These are phyloP conservation scores for Carex littledalei DNA, from an alignment of 176 grass and related monocot species.

Conservation along the genomic window DNA sequence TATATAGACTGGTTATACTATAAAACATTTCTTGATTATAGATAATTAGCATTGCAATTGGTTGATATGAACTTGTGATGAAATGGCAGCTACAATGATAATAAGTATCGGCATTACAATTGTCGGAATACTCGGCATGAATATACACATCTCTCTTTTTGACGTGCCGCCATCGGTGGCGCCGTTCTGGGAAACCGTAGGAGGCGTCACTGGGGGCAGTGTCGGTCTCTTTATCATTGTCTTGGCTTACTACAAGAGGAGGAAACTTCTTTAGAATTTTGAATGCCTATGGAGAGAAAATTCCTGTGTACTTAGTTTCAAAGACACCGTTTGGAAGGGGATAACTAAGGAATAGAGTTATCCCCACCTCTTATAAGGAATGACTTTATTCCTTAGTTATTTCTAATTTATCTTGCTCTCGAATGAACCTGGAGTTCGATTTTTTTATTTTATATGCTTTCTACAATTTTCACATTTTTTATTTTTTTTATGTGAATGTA, in stretches of 20 bases:
- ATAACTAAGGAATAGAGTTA: too few relatives aligned
- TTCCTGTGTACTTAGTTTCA: background rate
- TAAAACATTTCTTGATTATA: too few relatives aligned
- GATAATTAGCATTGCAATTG: background rate
- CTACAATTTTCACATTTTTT: too few relatives aligned
- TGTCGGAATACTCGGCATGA: constrained; percentile 45
- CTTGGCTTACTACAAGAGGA: constrained; percentile 41
- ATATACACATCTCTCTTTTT: constrained; percentile 46
- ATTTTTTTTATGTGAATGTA: background rate
- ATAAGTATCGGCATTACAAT: constrained; percentile 30
- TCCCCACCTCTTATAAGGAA: too few relatives aligned
- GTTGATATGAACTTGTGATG: background rate
- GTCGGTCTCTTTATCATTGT: constrained; percentile 35
- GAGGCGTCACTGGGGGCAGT: constrained; percentile 30
- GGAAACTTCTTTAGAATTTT: constrained; percentile 31
- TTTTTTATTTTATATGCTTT: too few relatives aligned
- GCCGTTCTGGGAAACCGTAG: constrained; percentile 32
- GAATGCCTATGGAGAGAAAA: background rate
- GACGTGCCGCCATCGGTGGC: background rate
- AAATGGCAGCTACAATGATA: constrained; percentile 34
- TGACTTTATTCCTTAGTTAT: too few relatives aligned
- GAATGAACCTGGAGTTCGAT: too few relatives aligned
- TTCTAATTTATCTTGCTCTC: too few relatives aligned
- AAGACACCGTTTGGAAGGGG: too few relatives aligned
- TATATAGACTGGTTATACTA: too few relatives aligned